Conservation (phyloP, 192 early-diverging fungal genomes). For the Rhizophlyctis rosea region DNA sequence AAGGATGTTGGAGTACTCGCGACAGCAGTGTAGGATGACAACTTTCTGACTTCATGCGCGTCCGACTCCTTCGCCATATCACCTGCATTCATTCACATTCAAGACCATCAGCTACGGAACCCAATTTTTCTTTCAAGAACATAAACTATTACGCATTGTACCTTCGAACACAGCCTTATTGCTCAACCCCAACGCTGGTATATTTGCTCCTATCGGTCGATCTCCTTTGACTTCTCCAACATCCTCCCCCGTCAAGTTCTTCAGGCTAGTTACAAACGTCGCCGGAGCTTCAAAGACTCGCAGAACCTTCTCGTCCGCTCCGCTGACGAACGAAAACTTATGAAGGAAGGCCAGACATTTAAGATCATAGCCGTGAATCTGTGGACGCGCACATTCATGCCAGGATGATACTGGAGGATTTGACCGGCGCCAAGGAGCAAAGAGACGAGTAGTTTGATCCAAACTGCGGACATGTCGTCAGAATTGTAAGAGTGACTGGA, state of each 20-base stretch:
- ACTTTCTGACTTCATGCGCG: slow-evolving; percentile 32
- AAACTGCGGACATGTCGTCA: slow-evolving; percentile 46
- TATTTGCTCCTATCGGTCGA: slow-evolving; percentile 70
- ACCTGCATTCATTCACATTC: background rate
- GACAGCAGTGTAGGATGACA: slow-evolving; percentile 32
- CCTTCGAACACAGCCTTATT: slow-evolving; percentile 81
- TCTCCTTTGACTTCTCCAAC: slow-evolving; percentile 13
- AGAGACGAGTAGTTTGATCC: slow-evolving; percentile 89
- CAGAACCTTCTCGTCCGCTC: slow-evolving; percentile 92
- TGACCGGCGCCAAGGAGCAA: slow-evolving; percentile 69
- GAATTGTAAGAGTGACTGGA: background rate
- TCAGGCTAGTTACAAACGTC: slow-evolving; percentile 69
- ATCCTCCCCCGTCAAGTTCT: slow-evolving; percentile 39
- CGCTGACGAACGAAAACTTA: slow-evolving; percentile 74
- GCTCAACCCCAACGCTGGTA: slow-evolving; percentile 90
- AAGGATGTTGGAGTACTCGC: slow-evolving; percentile 21
- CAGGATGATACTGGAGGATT: slow-evolving; percentile 53
- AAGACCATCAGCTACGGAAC: too few species aligned
- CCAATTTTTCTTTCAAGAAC: slow-evolving; percentile 16
- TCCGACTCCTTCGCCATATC: slow-evolving; percentile 7
- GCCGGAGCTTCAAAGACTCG: slow-evolving; percentile 84
- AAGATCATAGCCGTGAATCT: slow-evolving; percentile 95
- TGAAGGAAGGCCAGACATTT: slow-evolving; percentile 78
- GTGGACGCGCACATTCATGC: slow-evolving; percentile 92
- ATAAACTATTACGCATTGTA: background rate